Evolutionary conservation across 805 yeast species (phyloP).

Genomic region (Suhomyces prunicola): DNA sequence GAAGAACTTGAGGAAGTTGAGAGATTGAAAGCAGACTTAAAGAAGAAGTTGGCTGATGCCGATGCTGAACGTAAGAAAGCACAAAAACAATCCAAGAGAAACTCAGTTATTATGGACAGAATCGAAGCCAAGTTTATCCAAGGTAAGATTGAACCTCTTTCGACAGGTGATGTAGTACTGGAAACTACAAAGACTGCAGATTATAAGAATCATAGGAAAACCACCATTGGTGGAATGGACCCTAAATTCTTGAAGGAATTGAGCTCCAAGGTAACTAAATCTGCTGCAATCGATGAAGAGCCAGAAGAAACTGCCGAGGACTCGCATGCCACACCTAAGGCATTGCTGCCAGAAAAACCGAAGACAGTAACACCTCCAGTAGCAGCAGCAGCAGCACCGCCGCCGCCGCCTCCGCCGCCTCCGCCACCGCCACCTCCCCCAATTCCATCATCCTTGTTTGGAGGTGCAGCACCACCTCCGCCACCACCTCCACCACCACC

Average conservation of each 20-base stretch:
- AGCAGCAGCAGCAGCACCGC: slow-evolving; percentile 1
- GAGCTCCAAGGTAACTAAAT: slow-evolving; percentile 45
- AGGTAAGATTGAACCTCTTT: slow-evolving; percentile 36
- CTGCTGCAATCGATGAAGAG: slow-evolving; percentile 28
- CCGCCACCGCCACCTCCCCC: slow-evolving; percentile 33
- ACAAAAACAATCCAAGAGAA: slow-evolving; percentile 7
- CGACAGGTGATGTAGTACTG: slow-evolving; percentile 8
- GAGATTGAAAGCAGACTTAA: slow-evolving; percentile 37
- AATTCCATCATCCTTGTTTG: slow-evolving; percentile 8
- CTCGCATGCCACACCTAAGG: background rate
- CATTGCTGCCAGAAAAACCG: background rate
- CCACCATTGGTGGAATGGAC: slow-evolving; percentile 39
- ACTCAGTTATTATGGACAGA: slow-evolving; percentile 21
- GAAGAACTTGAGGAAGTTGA: slow-evolving; percentile 44
- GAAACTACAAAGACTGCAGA: slow-evolving; percentile 19
- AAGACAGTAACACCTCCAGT: background rate
- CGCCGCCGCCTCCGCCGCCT: slow-evolving; percentile 9
- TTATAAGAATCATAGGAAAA: slow-evolving; percentile 29
- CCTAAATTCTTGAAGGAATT: slow-evolving; percentile 55
- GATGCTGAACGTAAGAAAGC: slow-evolving; percentile 10
- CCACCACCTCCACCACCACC: slow-evolving; percentile 23
- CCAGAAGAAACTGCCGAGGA: slow-evolving; percentile 1
- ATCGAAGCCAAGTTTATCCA: slow-evolving; percentile 45
- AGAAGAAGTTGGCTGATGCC: slow-evolving; percentile 32
- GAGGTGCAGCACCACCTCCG: slow-evolving; percentile 19